A percentile compares a stretch with the other conserved stretches of the same genome.
Conservation (phyloP, 257 asterid species). For the Solanum chmielewskii region DNA sequence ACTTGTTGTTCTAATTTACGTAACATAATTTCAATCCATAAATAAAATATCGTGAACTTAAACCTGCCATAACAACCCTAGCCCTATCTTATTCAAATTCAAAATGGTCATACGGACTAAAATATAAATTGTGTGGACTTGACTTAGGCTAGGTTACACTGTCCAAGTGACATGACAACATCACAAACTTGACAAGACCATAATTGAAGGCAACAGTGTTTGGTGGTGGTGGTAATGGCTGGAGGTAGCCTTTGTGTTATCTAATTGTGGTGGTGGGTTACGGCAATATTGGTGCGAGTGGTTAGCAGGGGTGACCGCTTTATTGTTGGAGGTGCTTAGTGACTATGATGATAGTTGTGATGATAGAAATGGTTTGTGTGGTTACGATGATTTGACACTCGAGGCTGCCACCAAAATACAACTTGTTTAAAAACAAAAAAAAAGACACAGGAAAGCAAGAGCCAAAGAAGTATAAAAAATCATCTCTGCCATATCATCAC, state of each 20-base stretch:
- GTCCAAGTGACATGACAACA: neutral
- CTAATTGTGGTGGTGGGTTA: neutral
- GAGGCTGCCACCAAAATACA: neutral
- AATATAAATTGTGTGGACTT: neutral
- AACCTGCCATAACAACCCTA: neutral
- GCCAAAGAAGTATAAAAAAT: neutral
- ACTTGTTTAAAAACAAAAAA: neutral
- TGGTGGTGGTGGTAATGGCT: neutral
- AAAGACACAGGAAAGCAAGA: neutral
- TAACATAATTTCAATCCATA: neutral
- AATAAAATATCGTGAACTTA: neutral
- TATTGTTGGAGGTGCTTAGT: neutral
- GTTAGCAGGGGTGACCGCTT: neutral
- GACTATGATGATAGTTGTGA: neutral
- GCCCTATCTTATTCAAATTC: no score
- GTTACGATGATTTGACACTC: neutral
- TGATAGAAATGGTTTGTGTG: neutral
- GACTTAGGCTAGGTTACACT: neutral
- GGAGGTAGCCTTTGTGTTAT: neutral
- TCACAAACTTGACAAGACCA: neutral
- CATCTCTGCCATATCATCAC: neutral
- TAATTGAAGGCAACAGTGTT: neutral
- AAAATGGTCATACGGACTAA: neutral
- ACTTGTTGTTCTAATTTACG: neutral
- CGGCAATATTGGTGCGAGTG: neutral